Base-by-base conservation (phyloP, 208 protist genomes). In the Trypanosoma cruzi region DNA sequence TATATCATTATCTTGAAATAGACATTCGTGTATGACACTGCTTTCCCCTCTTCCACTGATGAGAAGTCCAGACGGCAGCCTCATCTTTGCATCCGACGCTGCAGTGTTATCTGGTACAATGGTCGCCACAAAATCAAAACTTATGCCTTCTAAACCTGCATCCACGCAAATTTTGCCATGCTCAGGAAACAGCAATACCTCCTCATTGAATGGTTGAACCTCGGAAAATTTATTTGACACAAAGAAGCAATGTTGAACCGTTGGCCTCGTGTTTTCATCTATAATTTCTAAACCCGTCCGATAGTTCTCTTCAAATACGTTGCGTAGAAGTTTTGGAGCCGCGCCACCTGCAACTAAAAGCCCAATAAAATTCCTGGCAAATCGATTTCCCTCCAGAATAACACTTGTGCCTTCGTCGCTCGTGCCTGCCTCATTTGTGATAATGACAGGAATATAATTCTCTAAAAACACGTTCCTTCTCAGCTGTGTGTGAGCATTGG, bases 361-460 rank as follows among this genome's bases (percentile, higher is more conserved):
- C 5, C 90, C 90, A 68, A 96, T 90, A 68, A 86, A 88, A 73
- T 96, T 96, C 40, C 60, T 54, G 6, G 50, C 67, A 67, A 94
- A 96, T 29, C 67, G 58, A 69, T 96, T 96, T 52, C 85, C 78
- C 16, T 75, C 36, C 1, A 89, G 22, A 26, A 73, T 18, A 28
- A 77, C 49, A 29, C 7, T 36, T 10, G 29, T 28, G 6, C 40
- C 24, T 18, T 29, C 56, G 26, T 42, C 28, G 20, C 28, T 24
- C 2, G 29, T 24, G 13, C 64, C 73, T 8, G 52, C 64, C 18
- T 29, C 1, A 42, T 73, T 65, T 14, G 64, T 59, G 16, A 92
- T 71, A 55, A 94, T 73, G 44, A 92, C 74, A 20, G 89, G 86
- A 10, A 77, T 57, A 53, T 85, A 86, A 66, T 79, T 90, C 40